Base-by-base conservation (phyloP, 371 early-diverging fungal genomes). In the Mortierella sp. region DNA sequence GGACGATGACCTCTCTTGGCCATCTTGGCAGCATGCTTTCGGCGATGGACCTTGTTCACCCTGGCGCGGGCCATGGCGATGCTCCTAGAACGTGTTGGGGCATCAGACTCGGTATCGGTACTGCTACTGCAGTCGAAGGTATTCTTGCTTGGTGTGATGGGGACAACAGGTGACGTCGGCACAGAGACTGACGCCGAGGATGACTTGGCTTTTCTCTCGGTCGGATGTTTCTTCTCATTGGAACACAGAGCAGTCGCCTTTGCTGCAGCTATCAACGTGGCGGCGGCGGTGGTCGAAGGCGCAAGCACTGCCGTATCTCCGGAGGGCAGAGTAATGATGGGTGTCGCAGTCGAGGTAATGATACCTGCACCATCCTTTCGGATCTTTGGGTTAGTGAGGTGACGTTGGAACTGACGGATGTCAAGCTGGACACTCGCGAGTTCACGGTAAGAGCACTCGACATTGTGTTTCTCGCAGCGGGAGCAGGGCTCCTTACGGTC, bases 401-500 rank as follows among this genome's bases (percentile, higher is more conserved):
- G 70, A 6, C 62, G 62, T 14, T 70, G 63, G 55, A 70, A 70
- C 31, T 63, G 70, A 34, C 70, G 70, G 34, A 70, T 70, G 27
- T 70, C 70, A 28, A 70, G 63, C 51, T 70, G 63, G 22, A 70
- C 70, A 5, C 59, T 58, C 29, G 70, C 63, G 22, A 70, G 70
- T 29, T 70, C 70, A 17, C 70, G 70, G 41, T 70, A 70, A 45
- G 70, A 70, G 46, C 70, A 70, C 37, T 70, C 70, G 50, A 70
- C 70, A 10, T 45, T 46, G 51, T 70, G 70, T 22, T 70, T 63
- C 21, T 59, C 63, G 44, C 70, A 70, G 13, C 70, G 63, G 45
- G 70, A 70, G 31, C 70, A 70, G 27, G 70, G 70, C 34, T 70
- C 70, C 44, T 70, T 70, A 59, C 70, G 70, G 60, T 70, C 70